Percentiles rank a stretch among this genome's conserved stretches.
These are phyloP conservation scores for Phytophthora lateralis DNA, from an alignment of 352 stramenopile genomes.

Conservation along the genomic window DNA sequence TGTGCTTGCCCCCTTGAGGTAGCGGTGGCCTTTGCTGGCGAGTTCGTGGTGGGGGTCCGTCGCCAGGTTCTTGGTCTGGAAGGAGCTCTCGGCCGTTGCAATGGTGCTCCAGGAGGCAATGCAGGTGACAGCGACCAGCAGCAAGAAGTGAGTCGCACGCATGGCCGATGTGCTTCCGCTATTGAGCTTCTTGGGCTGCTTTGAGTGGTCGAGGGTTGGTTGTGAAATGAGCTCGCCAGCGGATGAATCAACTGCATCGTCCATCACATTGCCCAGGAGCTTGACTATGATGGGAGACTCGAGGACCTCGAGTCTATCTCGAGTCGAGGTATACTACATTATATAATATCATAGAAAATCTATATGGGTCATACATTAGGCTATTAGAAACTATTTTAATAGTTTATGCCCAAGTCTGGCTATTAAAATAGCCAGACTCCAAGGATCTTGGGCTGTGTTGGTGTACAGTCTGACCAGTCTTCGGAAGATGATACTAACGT, in stretches of 20 bases:
- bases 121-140: neutral
- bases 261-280: no score
- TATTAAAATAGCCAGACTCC: no score
- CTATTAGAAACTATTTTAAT: no score
- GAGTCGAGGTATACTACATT: no score
- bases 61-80: neutral
- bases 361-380: neutral
- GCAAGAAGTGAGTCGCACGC: conserved; percentile 1
- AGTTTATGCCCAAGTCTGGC: no score
- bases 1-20: neutral
- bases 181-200: neutral
- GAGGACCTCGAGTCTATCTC: no score
- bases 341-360: no score
- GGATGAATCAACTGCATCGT: no score
- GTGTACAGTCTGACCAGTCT: no score
- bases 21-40: neutral
- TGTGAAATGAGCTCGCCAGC: neutral
- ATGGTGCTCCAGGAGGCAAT: neutral
- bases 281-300: no score
- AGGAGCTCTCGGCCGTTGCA: neutral
- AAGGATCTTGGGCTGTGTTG: neutral
- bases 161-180: neutral
- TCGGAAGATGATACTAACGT: no score
- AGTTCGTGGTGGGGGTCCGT: neutral
- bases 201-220: neutral